Percentiles rank a stretch among this genome's conserved stretches.
These are phyloP conservation scores for Butyriboletus loyo DNA, from an alignment of 768 basidiomycete genomes.

Conservation along the genomic window DNA sequence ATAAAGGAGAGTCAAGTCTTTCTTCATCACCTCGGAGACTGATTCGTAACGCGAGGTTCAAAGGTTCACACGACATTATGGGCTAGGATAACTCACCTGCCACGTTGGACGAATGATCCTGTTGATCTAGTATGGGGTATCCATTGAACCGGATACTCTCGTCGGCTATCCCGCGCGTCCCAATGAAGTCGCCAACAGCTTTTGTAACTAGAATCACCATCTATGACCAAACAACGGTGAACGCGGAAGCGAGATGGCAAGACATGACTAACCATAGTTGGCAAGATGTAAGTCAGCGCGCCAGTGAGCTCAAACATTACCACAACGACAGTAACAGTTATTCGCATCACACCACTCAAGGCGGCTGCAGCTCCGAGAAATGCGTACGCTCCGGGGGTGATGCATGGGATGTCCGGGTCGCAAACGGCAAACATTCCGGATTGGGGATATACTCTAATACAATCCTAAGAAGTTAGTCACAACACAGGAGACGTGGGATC, in stretches of 20 bases:
- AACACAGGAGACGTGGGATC: slow-evolving; percentile 14
- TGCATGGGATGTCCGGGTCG: slow-evolving; percentile 89
- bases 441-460: slow-evolving; percentile 67
- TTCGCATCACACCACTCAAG: slow-evolving; percentile 92
- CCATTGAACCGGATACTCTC: slow-evolving; percentile 97
- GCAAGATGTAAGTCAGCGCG: slow-evolving; percentile 93
- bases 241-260: background rate
- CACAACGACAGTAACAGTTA: slow-evolving; percentile 96
- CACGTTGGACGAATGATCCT: slow-evolving; percentile 89
- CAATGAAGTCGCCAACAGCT: slow-evolving; percentile 93
- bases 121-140: slow-evolving; percentile 94
- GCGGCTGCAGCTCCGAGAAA: slow-evolving; percentile 96
- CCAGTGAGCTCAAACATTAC: slow-evolving; percentile 99
- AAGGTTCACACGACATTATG: slow-evolving; percentile 2
- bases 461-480: background rate
- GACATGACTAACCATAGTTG: slow-evolving; percentile 77
- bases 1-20: slow-evolving; percentile 67
- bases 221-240: slow-evolving; percentile 41
- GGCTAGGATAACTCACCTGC: slow-evolving; percentile 55
- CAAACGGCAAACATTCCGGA: slow-evolving; percentile 90
- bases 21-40: slow-evolving; percentile 92
- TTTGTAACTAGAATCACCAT: slow-evolving; percentile 96
- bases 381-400: slow-evolving; percentile 98
- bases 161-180: slow-evolving; percentile 92
- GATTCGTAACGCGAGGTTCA: slow-evolving; percentile 4